Percentiles rank a stretch among this genome's conserved stretches.
These are phyloP conservation scores for Phlebopus sp. DNA, from an alignment of 1,284 basidiomycete genomes.

Conservation along the genomic window DNA sequence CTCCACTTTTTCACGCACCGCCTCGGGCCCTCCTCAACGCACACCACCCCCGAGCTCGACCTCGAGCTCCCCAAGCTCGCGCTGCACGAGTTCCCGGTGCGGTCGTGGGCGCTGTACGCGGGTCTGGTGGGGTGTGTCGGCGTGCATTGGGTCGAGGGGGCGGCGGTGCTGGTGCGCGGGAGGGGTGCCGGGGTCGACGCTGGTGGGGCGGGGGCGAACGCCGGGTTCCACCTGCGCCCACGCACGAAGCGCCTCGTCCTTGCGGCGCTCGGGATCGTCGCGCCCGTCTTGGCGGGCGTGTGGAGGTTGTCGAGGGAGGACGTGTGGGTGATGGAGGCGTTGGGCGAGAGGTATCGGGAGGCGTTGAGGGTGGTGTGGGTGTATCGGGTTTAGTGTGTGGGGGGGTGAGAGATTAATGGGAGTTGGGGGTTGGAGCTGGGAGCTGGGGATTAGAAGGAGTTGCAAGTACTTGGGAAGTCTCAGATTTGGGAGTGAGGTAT, in stretches of 20 bases:
- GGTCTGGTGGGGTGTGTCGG: conserved; percentile 51
- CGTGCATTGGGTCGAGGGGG: conserved; percentile 60
- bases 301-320: conserved; percentile 53
- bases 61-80: conserved; percentile 73
- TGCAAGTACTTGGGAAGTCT: too few species aligned
- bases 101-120: conserved; percentile 58
- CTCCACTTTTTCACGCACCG: conserved; percentile 17
- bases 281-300: conserved; percentile 57
- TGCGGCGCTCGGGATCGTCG: too few species aligned
- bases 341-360: conserved; percentile 45
- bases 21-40: conserved; percentile 40
- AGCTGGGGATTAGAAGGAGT: too few species aligned
- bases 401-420: too few species aligned
- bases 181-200: conserved; percentile 32
- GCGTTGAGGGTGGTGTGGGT: conserved; percentile 28
- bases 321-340: conserved; percentile 51
- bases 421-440: too few species aligned
- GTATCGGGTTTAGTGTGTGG: conserved; percentile 26
- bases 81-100: conserved; percentile 55
- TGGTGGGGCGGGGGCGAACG: conserved; percentile 14
- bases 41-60: too few species aligned
- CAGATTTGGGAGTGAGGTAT: too few species aligned
- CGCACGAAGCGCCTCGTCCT: conserved; percentile 33
- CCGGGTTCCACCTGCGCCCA: too few species aligned
- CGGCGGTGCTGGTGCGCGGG: conserved; percentile 49